Conservation (phyloP, 306 rosid species). For the Cyclanthera cordifolia region DNA sequence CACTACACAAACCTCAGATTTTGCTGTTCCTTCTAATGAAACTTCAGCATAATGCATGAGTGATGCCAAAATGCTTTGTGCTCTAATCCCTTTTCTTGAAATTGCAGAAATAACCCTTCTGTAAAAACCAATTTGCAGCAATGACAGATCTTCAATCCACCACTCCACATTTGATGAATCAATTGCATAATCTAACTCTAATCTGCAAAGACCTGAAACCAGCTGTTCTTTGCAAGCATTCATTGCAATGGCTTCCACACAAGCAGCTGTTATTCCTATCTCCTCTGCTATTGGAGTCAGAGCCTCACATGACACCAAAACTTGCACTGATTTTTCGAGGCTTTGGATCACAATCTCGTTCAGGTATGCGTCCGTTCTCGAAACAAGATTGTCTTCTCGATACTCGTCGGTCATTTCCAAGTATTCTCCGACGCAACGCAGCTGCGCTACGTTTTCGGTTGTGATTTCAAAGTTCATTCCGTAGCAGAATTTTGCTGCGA, state of each 20-base stretch:
- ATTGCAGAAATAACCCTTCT: slow-evolving; percentile 52
- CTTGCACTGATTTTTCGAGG: slow-evolving; percentile 65
- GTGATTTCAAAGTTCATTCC: slow-evolving; percentile 83
- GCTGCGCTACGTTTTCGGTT: slow-evolving; percentile 44
- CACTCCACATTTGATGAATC: slow-evolving; percentile 41
- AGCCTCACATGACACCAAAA: slow-evolving; percentile 44
- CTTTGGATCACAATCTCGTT: slow-evolving; percentile 47
- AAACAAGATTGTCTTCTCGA: slow-evolving; percentile 55
- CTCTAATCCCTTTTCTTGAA: slow-evolving; percentile 54
- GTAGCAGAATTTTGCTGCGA: slow-evolving; percentile 76
- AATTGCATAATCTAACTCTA: slow-evolving; percentile 38
- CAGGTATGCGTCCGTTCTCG: slow-evolving; percentile 46
- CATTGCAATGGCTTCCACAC: slow-evolving; percentile 72
- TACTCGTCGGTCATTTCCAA: slow-evolving; percentile 76
- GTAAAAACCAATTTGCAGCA: slow-evolving; percentile 44
- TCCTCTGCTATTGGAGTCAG: slow-evolving; percentile 40
- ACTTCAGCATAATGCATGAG: slow-evolving; percentile 75
- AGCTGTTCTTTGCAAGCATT: slow-evolving; percentile 76
- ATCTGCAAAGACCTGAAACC: slow-evolving; percentile 42
- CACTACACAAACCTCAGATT: slow-evolving; percentile 23
- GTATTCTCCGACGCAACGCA: slow-evolving; percentile 68
- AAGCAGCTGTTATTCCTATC: slow-evolving; percentile 45
- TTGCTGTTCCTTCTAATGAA: slow-evolving; percentile 42
- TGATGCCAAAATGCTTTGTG: slow-evolving; percentile 54
- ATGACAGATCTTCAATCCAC: slow-evolving; percentile 77